Evolutionary conservation across 2,329 filamentous ascomycete species (phyloP), one percentile per base, ranked within the genome.

Genomic region (Penicillium sp.): DNA sequence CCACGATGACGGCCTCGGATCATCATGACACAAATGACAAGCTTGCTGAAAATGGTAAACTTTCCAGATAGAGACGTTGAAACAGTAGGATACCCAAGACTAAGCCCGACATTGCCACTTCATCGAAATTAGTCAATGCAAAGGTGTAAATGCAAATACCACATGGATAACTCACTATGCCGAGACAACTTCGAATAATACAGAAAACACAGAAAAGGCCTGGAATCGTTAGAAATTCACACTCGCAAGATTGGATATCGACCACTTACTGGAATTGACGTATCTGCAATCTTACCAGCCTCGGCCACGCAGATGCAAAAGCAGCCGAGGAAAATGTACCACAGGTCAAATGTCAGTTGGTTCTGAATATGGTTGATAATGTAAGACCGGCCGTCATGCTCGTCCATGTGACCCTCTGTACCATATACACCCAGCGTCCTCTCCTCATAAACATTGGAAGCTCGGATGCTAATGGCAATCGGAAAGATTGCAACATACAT

Each of bases 401-500:
- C 68, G 22, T 72, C 63, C 1, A 62, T 52, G 22, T 61, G 52
- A 1, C 18, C 31, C 3, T 76, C 69, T n/a, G 73, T 66, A 11
- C 74, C 70, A 63, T 82, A 85, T 18, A 84, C 73, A 0, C 85
- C 86, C 0, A 89, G 74, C 0, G 82, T 83, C 2, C 82, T 78
- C 63, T 89, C 86, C 65, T 89, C 87, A 65, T 89, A 89, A 5
- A 86, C 82, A 66, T 89, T 89, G 32, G 85, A 79, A 74, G 50
- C 78, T 50, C 93, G 89, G 60, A 97, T 88, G 8, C 89, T 93
- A 65, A 97, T 96, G 68, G 93, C 93, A 63, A 97, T 95, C 3
- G 93, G 93, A 63, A 95, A 95, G 55, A 96, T 89, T 49, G 92
- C 95, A 61, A 97, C 96, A 74, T 97, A 97, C 93, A 97, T 97